Evolutionary conservation across 2,329 filamentous ascomycete species (phyloP).

Genomic region (Exserohilum turcica): DNA sequence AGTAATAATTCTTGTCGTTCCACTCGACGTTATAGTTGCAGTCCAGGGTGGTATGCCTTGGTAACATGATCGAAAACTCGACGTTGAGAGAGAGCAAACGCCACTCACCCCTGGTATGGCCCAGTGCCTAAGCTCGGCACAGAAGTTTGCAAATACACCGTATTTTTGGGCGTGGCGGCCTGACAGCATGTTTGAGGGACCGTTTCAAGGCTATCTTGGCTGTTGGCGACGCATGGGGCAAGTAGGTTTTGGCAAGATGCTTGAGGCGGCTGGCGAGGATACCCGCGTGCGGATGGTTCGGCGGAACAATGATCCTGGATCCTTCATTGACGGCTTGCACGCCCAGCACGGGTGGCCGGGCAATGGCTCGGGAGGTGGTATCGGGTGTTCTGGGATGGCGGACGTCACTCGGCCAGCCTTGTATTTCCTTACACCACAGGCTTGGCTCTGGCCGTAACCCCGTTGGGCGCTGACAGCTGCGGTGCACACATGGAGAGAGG

Average conservation of each 20-base stretch:
- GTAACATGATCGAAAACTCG: not conserved
- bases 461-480: conserved; percentile 4
- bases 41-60: not conserved
- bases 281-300: not conserved
- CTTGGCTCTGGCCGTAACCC: not conserved
- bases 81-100: too few relatives aligned
- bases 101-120: too few relatives aligned
- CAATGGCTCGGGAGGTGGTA: not conserved
- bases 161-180: too few relatives aligned
- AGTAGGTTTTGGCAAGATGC: not conserved
- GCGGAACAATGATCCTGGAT: not conserved
- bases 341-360: not conserved
- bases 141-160: too few relatives aligned
- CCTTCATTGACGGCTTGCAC: not conserved
- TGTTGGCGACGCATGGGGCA: not conserved
- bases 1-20: not conserved
- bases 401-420: not conserved
- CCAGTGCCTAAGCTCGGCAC: too few relatives aligned
- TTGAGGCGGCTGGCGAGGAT: not conserved
- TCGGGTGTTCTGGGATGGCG: not conserved
- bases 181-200: not conserved
- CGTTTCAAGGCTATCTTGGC: not conserved
- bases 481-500: not conserved
- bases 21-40: not conserved
- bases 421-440: conserved; percentile 1